A percentile compares a stretch with the other conserved stretches of the same genome.
Evolutionary conservation across 441 rosid species (phyloP).

Genomic region (Bocquillonia castaneifolia): DNA sequence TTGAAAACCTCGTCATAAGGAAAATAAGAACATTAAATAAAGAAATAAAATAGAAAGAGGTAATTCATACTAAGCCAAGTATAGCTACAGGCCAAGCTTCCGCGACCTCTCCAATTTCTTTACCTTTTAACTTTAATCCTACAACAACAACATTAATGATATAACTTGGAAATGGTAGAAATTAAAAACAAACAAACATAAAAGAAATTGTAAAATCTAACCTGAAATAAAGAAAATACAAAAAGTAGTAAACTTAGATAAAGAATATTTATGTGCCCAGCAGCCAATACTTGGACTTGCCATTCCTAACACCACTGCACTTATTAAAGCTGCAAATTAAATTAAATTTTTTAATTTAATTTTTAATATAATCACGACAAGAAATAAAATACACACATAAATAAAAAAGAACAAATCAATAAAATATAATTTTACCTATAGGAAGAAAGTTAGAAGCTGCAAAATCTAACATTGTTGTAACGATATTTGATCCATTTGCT

Average conservation of each 20-base stretch:
- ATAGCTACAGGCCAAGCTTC: conserved; percentile 69
- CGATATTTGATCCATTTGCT: not conserved
- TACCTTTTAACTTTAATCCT: conserved; percentile 66
- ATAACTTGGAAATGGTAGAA: not conserved
- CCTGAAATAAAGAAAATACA: conserved; percentile 68
- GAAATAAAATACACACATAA: not conserved
- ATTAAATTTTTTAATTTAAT: not conserved
- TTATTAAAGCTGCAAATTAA: conserved; percentile 63
- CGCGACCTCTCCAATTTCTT: conserved; percentile 57
- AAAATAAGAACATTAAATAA: not conserved
- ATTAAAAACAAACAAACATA: not conserved
- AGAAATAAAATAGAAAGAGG: not conserved
- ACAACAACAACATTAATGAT: not conserved
- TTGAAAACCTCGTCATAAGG: conserved; percentile 1
- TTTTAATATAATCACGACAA: not conserved
- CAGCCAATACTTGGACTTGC: conserved; percentile 69
- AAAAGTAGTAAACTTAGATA: conserved; percentile 61
- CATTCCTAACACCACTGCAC: conserved; percentile 66
- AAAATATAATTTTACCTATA: conserved; percentile 32
- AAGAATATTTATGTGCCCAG: conserved; percentile 52
- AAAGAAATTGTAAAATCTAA: conserved; percentile 12
- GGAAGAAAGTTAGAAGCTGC: conserved; percentile 63
- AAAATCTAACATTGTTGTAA: conserved; percentile 34
- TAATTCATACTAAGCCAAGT: conserved; percentile 64
- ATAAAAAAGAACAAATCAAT: not conserved